These are phyloP conservation scores for Globisporangium emineosum DNA, from an alignment of 352 stramenopile genomes.

Conservation along the genomic window DNA sequence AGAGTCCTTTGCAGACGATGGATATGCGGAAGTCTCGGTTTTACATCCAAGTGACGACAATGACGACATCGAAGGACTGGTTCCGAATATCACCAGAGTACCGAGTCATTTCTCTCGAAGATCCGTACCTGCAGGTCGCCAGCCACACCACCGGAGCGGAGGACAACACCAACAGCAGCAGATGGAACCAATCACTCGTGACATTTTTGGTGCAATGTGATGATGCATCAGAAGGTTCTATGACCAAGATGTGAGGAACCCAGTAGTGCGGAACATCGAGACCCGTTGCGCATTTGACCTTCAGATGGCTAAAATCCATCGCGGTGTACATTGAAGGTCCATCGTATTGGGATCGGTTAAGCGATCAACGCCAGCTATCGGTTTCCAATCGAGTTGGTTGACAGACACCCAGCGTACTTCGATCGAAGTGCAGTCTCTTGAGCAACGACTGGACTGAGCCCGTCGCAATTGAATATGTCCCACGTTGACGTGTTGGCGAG, in stretches of 20 bases:
- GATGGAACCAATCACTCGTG: constrained; percentile 36
- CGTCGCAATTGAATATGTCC: too few species aligned
- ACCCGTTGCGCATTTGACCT: too few species aligned
- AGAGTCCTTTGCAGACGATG: constrained; percentile 2
- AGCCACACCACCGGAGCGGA: neutral
- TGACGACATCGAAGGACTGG: constrained; percentile 47
- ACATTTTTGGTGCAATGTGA: constrained; percentile 33
- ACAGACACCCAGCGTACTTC: too few species aligned
- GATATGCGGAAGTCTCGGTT: constrained; percentile 32
- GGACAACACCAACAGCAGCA: constrained; percentile 9
- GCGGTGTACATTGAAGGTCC: too few species aligned
- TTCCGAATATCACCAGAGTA: constrained; percentile 25
- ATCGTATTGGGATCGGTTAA: too few species aligned
- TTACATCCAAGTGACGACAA: constrained; percentile 25
- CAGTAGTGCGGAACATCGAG: too few species aligned
- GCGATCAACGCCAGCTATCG: too few species aligned
- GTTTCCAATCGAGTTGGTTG: too few species aligned
- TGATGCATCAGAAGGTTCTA: neutral
- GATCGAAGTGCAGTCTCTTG: too few species aligned
- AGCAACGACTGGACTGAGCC: too few species aligned
- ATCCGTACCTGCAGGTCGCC: constrained; percentile 2
- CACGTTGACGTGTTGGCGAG: too few species aligned
- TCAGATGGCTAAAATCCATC: too few species aligned
- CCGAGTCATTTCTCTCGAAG: constrained; percentile 9
- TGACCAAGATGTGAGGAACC: neutral